A percentile compares a stretch with the other conserved stretches of the same genome.
Conservation (phyloP, 805 yeast species). For the Saturnispora dispora region DNA sequence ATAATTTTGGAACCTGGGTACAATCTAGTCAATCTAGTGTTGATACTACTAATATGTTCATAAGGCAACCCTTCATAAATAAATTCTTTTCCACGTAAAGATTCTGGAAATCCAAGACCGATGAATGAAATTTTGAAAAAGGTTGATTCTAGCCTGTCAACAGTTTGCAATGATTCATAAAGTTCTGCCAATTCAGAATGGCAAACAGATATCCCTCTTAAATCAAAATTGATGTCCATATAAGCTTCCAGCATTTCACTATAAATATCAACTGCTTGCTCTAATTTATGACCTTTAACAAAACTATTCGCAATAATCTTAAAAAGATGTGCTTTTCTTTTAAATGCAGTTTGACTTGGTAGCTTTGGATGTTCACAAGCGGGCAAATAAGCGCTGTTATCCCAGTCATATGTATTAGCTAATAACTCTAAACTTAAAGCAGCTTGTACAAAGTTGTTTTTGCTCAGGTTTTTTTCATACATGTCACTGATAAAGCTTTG, state of each 20-base stretch:
- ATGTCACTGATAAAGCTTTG: conserved; percentile 70
- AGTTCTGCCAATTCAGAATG: conserved; percentile 59
- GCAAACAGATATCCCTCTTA: conserved; percentile 63
- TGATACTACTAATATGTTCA: conserved; percentile 79
- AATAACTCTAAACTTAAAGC: conserved; percentile 71
- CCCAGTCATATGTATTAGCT: conserved; percentile 73
- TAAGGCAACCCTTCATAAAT: conserved; percentile 82
- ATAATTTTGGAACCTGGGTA: conserved; percentile 79
- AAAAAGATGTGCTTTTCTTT: conserved; percentile 64
- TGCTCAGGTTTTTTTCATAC: conserved; percentile 52
- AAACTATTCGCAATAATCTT: conserved; percentile 64
- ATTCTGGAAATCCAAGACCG: conserved; percentile 77
- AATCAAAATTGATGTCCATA: conserved; percentile 62
- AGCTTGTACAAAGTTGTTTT: conserved; percentile 67
- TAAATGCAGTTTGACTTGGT: conserved; percentile 75
- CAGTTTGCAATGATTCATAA: conserved; percentile 56
- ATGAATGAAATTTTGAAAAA: conserved; percentile 72
- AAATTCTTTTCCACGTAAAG: conserved; percentile 66
- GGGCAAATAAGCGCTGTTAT: conserved; percentile 45
- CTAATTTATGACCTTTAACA: conserved; percentile 61
- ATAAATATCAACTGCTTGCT: conserved; percentile 70
- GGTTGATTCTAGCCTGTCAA: conserved; percentile 67
- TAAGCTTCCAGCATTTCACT: conserved; percentile 72
- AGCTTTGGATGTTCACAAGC: conserved; percentile 55
- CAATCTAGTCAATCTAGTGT: conserved; percentile 59